phyloP scores from a whole-genome alignment of 495 filamentous ascomycete species.

The Daldinia caldariorum region DNA sequence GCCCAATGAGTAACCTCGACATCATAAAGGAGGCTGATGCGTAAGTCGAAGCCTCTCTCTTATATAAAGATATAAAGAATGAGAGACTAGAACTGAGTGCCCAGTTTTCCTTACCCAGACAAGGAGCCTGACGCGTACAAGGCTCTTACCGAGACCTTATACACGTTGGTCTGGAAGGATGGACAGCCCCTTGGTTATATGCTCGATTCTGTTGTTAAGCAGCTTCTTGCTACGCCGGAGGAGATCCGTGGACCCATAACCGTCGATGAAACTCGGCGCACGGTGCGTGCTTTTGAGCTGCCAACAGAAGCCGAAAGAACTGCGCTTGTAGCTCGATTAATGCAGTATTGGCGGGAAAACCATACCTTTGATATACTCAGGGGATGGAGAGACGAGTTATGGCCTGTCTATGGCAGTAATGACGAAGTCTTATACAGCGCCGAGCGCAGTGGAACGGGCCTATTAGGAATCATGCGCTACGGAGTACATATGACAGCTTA shows the following conservation, averaged over 20 bases:
- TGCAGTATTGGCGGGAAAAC: slow-evolving; percentile 69
- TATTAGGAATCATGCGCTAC: slow-evolving; percentile 90
- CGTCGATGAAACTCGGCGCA: slow-evolving; percentile 60
- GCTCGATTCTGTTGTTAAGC: slow-evolving; percentile 63
- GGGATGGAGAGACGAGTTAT: slow-evolving; percentile 90
- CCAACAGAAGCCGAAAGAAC: slow-evolving; percentile 67
- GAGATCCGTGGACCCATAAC: slow-evolving; percentile 63
- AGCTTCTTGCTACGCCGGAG: slow-evolving; percentile 57
- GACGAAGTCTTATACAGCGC: slow-evolving; percentile 75
- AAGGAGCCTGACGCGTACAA: slow-evolving; percentile 62
- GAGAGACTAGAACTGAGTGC: slow-evolving; percentile 2
- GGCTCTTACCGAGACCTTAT: slow-evolving; percentile 60
- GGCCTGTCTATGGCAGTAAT: slow-evolving; percentile 77
- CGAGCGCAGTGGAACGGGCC: slow-evolving; percentile 78
- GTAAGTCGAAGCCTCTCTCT: slow-evolving; percentile 54
- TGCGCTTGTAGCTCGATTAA: slow-evolving; percentile 64
- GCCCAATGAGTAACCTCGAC: slow-evolving; percentile 46
- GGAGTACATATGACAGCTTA: slow-evolving; percentile 91
- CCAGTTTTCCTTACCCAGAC: slow-evolving; percentile 75
- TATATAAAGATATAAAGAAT: background rate
- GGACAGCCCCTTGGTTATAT: slow-evolving; percentile 71
- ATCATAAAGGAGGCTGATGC: slow-evolving; percentile 67
- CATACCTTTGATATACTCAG: slow-evolving; percentile 74
- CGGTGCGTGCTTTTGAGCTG: slow-evolving; percentile 61
- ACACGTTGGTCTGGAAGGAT: slow-evolving; percentile 62